These are phyloP conservation scores for Phytophthora cactorum DNA, from an alignment of 352 stramenopile species.

Conservation along the genomic window DNA sequence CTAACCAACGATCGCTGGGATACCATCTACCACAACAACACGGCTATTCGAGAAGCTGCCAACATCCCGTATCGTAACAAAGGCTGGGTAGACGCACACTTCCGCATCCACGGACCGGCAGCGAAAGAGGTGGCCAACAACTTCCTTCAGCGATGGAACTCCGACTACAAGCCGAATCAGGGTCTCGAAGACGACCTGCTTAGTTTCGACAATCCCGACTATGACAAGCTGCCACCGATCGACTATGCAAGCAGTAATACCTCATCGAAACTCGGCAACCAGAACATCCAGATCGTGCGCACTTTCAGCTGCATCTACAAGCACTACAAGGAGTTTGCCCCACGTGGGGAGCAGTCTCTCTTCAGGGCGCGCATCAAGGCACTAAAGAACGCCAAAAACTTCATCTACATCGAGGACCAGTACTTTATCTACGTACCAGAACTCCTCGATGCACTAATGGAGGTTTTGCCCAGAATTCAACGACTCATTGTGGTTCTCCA, in stretches of 20 bases:
- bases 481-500: conserved; percentile 56
- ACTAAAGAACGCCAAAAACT: conserved; percentile 51
- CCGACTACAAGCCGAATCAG: conserved; percentile 16
- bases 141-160: conserved; percentile 64
- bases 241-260: conserved; percentile 20
- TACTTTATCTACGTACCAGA: conserved; percentile 49
- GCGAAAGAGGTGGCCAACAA: conserved; percentile 61
- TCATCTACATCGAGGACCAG: conserved; percentile 40
- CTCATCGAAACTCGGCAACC: conserved; percentile 11
- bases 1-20: conserved; percentile 66
- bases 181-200: conserved; percentile 28
- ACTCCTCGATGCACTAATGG: conserved; percentile 49
- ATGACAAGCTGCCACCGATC: conserved; percentile 18
- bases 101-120: conserved; percentile 53
- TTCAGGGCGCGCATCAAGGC: conserved; percentile 52
- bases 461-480: conserved; percentile 51
- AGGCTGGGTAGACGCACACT: conserved; percentile 60
- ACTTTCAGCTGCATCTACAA: conserved; percentile 65
- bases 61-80: conserved; percentile 41
- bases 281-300: conserved; percentile 62
- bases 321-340: conserved; percentile 61
- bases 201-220: conserved; percentile 24
- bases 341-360: conserved; percentile 51
- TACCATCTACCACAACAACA: conserved; percentile 52
- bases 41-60: conserved; percentile 35